Percentiles rank a stretch among this genome's conserved stretches.
Evolutionary conservation across 768 basidiomycete species (phyloP).

Genomic region (Lyophyllum semitale): DNA sequence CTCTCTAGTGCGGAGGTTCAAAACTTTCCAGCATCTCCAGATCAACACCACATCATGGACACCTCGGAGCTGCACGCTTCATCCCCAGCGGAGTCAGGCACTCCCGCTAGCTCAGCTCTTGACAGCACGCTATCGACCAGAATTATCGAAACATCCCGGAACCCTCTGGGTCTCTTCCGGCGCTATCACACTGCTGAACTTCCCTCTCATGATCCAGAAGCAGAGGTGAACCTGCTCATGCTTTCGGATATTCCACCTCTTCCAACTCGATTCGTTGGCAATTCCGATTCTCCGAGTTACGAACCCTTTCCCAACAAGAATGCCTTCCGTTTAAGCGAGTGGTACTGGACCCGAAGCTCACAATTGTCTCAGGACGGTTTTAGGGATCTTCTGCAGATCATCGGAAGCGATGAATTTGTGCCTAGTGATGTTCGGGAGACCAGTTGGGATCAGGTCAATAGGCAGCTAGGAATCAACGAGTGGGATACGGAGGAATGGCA

Average conservation of each 20-base stretch:
- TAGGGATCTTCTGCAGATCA: too few species aligned
- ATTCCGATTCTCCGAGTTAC: too few species aligned
- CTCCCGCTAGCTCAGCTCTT: neutral
- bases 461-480: too few species aligned
- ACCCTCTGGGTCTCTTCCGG: neutral
- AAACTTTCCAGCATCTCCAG: neutral
- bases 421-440: too few species aligned
- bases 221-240: neutral
- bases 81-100: neutral
- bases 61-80: neutral
- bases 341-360: too few species aligned
- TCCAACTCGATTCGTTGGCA: too few species aligned
- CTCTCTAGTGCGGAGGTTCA: neutral
- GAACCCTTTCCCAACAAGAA: too few species aligned
- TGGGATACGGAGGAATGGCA: too few species aligned
- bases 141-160: neutral
- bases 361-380: too few species aligned
- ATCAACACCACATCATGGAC: neutral
- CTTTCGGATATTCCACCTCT: neutral
- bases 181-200: neutral
- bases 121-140: neutral
- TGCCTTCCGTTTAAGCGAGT: too few species aligned
- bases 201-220: neutral
- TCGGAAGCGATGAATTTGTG: too few species aligned
- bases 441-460: too few species aligned